phyloP scores from a whole-genome alignment of 371 early-diverging fungal species.

The Capniomyces stellatus region DNA sequence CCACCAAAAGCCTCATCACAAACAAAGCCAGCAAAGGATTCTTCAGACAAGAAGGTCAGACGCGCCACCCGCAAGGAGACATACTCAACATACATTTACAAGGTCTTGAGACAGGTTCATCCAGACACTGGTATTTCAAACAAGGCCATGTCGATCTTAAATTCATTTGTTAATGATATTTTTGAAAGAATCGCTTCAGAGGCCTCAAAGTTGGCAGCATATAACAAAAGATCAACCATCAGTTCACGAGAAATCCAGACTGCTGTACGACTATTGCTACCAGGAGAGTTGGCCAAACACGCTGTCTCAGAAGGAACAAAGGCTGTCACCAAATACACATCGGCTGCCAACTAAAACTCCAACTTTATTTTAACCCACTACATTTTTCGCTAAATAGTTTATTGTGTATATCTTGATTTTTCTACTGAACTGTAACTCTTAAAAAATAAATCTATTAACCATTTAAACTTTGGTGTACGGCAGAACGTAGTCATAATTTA shows the following conservation, averaged over 20 bases:
- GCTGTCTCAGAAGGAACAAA: constrained; percentile 96
- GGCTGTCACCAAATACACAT: constrained; percentile 92
- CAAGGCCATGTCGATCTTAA: constrained; percentile 97
- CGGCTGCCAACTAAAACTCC: constrained; percentile 32
- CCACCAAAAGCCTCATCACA: constrained; percentile 6
- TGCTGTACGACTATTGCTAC: constrained; percentile 79
- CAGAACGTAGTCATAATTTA: no score
- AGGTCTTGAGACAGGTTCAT: constrained; percentile 94
- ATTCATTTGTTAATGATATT: constrained; percentile 95
- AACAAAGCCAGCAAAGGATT: constrained; percentile 33
- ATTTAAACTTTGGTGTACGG: no score
- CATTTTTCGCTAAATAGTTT: no score
- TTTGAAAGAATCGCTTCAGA: constrained; percentile 83
- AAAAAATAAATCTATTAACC: no score
- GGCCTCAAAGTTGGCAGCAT: constrained; percentile 79
- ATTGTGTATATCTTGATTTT: no score
- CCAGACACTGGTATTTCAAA: constrained; percentile 95
- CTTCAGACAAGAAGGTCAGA: constrained; percentile 28
- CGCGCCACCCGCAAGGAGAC: constrained; percentile 63
- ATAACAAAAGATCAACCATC: constrained; percentile 90
- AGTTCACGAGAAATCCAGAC: constrained; percentile 91
- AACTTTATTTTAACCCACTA: no score
- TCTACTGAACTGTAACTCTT: no score
- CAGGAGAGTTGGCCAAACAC: constrained; percentile 93
- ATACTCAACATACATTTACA: constrained; percentile 90